These are phyloP conservation scores for Caloboletus firmus DNA, from an alignment of 1,284 basidiomycete species.

Conservation along the genomic window DNA sequence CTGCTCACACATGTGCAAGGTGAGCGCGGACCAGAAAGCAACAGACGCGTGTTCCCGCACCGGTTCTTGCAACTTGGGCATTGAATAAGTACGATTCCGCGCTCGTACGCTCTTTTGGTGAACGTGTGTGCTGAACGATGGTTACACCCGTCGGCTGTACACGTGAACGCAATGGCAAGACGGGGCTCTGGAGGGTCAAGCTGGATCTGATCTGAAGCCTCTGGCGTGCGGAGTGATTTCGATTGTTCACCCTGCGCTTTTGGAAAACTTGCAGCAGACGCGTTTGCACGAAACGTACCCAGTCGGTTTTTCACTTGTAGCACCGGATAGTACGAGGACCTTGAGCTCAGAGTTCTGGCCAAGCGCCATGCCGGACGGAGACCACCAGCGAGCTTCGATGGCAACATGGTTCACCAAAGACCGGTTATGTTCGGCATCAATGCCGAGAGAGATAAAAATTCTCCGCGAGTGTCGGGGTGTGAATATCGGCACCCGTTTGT, in stretches of 20 bases:
- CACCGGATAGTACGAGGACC: neutral
- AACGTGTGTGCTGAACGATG: conserved; percentile 90
- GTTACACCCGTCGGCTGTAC: conserved; percentile 75
- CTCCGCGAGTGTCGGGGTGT: conserved; percentile 26
- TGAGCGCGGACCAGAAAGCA: neutral
- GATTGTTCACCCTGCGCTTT: neutral
- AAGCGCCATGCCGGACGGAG: conserved; percentile 17
- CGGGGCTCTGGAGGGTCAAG: conserved; percentile 48
- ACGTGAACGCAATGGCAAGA: conserved; percentile 83
- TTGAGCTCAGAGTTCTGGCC: conserved; percentile 1
- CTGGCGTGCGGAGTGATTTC: neutral
- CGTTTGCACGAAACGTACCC: conserved; percentile 16
- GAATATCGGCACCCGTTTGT: conserved; percentile 30
- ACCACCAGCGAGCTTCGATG: conserved; percentile 12
- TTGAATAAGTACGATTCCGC: conserved; percentile 88
- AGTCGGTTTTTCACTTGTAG: neutral
- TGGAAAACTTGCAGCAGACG: conserved; percentile 10
- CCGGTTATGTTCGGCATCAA: conserved; percentile 4
- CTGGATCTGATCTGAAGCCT: conserved; percentile 5
- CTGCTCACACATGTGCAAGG: conserved; percentile 37
- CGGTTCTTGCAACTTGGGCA: conserved; percentile 91
- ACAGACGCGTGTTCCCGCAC: conserved; percentile 42
- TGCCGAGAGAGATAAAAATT: conserved; percentile 3
- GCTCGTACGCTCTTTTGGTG: conserved; percentile 79
- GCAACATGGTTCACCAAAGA: conserved; percentile 18